Base-by-base conservation (phyloP, 768 basidiomycete genomes). In the Termitomyces sp. region DNA sequence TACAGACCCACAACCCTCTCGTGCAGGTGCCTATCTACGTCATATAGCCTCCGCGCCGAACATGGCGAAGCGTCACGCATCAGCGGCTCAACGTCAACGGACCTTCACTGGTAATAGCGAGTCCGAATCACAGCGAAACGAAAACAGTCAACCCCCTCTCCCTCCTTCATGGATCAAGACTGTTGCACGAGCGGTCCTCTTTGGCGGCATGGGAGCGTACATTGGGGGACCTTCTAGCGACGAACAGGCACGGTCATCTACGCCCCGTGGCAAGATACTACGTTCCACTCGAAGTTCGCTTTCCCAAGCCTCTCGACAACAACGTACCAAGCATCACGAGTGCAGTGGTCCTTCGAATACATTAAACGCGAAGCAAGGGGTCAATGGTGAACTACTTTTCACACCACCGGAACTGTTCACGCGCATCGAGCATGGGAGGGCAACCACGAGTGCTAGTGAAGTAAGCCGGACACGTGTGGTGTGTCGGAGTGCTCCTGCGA, bases 91-190 rank as follows among this genome's bases (percentile, higher is more conserved):
- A 29, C 56, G 38, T 59, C 60, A 62, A 48, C 63, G 60, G 40
- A 67, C 65, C 54, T 65, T 77, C 46, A 77, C 79, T 55, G 72
- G 74, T 47, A 73, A 70, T 63, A 64, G 63, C 47, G 74, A 70
- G 60, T 62, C 65, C 12, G 66, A 70, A 45, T 54, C 53, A 17
- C 65, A 66, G 12, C 69, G 67, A 43, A 69, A 72, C 51, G 74
- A 70, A 6, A 76, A 77, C 57, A 68, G 67, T 15, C 71, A 69
- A 51, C 85, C 86, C n/a, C 84, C 87, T 4, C 74, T 90, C 37
- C 88, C 89, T 4, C 70, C 77, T 8, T 83, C 83, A n/a, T 91
- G 89, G 89, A 73, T 91, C 29, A 86, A 88, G 68, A 82, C 78
- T 1, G 86, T 91, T n/a, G 80, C 87, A 9, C 83, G 80, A 58